Conservation (phyloP, 2,329 filamentous ascomycete genomes). For the Gnomoniopsis sp. region DNA sequence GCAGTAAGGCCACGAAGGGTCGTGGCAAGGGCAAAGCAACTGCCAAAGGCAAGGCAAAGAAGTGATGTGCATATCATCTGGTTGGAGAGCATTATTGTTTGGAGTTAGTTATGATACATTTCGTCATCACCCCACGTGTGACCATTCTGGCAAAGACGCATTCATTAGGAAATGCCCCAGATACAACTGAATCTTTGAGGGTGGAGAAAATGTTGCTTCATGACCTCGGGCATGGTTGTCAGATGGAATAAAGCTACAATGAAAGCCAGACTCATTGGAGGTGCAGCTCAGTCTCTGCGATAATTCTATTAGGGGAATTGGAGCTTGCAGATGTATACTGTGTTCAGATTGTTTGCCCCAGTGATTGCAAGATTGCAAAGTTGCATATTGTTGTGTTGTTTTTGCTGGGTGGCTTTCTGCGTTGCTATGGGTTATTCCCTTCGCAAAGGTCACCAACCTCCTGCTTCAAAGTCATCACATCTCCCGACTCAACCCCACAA, state of each 20-base stretch:
- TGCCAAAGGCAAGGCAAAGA: slow-evolving; percentile 48
- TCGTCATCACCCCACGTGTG: background rate
- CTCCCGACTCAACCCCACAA: no score
- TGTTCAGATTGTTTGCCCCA: no score
- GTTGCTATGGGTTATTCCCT: no score
- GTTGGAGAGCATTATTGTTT: background rate
- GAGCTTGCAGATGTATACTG: no score
- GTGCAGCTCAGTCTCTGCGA: no score
- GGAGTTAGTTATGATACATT: slow-evolving; percentile 3
- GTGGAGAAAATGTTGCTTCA: background rate
- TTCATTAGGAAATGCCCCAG: background rate
- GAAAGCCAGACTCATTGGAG: background rate
- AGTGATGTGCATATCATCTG: slow-evolving; percentile 19
- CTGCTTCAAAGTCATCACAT: no score
- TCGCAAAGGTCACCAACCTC: no score
- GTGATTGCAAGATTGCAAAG: no score
- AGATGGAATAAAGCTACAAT: background rate
- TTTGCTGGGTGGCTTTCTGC: no score
- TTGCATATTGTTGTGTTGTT: no score
- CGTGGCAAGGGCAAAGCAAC: slow-evolving; percentile 37
- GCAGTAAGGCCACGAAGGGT: slow-evolving; percentile 53
- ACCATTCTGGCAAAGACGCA: background rate
- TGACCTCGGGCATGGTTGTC: background rate
- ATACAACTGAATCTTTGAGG: background rate
- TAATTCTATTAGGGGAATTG: no score